These are phyloP conservation scores for Austroboletus novae-zelandiae DNA, from an alignment of 1,284 basidiomycete species.

Conservation along the genomic window DNA sequence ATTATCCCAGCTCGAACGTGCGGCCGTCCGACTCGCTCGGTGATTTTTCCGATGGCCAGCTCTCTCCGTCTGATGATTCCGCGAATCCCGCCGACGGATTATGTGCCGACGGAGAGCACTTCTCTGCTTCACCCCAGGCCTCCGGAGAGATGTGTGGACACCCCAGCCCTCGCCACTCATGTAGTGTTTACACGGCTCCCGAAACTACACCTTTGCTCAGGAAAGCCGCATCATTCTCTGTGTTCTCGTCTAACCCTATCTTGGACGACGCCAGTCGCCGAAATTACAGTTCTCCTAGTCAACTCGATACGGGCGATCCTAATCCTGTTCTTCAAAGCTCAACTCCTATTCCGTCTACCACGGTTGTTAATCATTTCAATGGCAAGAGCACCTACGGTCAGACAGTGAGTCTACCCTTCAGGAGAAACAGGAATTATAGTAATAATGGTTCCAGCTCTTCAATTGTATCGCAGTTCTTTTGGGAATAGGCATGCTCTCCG, in stretches of 20 bases:
- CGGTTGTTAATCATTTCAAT: conserved; percentile 32
- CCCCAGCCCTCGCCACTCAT: neutral
- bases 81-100: conserved; percentile 11
- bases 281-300: neutral
- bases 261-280: neutral
- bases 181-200: neutral
- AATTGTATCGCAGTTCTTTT: conserved; percentile 86
- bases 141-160: conserved; percentile 33
- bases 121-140: conserved; percentile 23
- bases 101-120: conserved; percentile 1
- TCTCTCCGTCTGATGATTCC: conserved; percentile 2
- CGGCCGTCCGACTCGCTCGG: conserved; percentile 43
- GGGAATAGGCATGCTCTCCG: conserved; percentile 88
- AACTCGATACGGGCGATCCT: neutral
- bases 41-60: conserved; percentile 38
- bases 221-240: conserved; percentile 37
- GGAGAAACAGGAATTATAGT: neutral
- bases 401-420: conserved; percentile 56
- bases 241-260: conserved; percentile 17
- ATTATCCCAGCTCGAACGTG: conserved; percentile 58
- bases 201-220: conserved; percentile 45
- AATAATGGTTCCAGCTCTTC: conserved; percentile 60
- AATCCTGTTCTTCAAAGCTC: neutral
- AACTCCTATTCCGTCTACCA: conserved; percentile 3
- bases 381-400: conserved; percentile 81